phyloP scores from a whole-genome alignment of 768 basidiomycete species.

The Dendrothele bispora region DNA sequence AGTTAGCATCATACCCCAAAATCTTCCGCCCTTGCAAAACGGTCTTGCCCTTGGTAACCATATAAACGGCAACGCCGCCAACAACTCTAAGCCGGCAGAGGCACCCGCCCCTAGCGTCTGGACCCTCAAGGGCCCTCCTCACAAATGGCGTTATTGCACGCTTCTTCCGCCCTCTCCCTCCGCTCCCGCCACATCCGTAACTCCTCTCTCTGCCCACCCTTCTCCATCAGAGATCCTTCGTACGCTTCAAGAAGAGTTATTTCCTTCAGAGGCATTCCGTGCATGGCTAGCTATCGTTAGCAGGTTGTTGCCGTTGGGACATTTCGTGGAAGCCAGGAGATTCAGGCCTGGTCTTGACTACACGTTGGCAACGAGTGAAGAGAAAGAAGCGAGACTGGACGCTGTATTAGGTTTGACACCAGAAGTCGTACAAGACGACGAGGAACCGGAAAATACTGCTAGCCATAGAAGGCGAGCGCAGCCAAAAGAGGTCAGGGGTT shows the following conservation, averaged over 20 bases:
- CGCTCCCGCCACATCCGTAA: constrained; percentile 43
- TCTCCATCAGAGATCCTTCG: constrained; percentile 61
- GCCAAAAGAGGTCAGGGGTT: constrained; percentile 38
- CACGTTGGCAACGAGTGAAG: constrained; percentile 87
- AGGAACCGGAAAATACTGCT: constrained; percentile 19
- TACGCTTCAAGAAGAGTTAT: constrained; percentile 73
- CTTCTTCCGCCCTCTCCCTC: constrained; percentile 43
- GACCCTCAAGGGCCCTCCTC: constrained; percentile 83
- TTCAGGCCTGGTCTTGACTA: constrained; percentile 95
- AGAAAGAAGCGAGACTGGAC: constrained; percentile 80
- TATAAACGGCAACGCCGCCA: neutral
- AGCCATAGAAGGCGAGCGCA: constrained; percentile 21
- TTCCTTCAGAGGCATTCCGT: constrained; percentile 80
- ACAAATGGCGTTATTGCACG: constrained; percentile 90
- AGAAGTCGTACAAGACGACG: constrained; percentile 35
- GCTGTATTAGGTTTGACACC: constrained; percentile 87
- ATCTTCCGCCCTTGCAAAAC: neutral
- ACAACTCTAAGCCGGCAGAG: constrained; percentile 3
- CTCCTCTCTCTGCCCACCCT: constrained; percentile 51
- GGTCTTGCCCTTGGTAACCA: neutral
- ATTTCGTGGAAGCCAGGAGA: constrained; percentile 78
- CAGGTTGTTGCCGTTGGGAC: constrained; percentile 67
- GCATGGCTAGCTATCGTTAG: constrained; percentile 84
- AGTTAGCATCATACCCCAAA: neutral
- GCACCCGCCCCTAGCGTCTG: constrained; percentile 45